These are phyloP conservation scores for Penicillium sp. DNA, from an alignment of 2,329 filamentous ascomycete genomes.

Conservation along the genomic window DNA sequence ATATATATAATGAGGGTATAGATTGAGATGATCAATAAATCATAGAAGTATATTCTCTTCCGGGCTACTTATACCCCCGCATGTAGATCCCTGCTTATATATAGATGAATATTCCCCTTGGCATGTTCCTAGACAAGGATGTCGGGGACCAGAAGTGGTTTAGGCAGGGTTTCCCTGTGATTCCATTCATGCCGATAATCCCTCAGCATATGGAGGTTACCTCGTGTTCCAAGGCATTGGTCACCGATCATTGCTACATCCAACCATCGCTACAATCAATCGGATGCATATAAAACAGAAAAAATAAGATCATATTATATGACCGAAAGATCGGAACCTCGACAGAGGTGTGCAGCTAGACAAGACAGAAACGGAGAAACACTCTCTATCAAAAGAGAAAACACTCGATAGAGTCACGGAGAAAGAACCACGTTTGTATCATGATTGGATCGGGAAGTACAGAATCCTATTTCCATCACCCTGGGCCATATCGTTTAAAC, in stretches of 20 bases:
- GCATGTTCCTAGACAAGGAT: neutral
- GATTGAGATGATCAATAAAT: neutral
- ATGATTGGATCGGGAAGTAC: constrained; percentile 30
- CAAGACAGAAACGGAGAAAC: constrained; percentile 2
- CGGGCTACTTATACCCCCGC: constrained; percentile 1
- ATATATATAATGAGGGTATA: neutral
- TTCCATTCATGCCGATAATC: neutral
- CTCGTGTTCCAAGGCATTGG: neutral
- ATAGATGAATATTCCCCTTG: neutral
- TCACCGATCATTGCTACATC: too few relatives aligned
- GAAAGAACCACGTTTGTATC: constrained; percentile 30
- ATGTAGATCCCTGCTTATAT: neutral
- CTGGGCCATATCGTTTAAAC: constrained; percentile 29
- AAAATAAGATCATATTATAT: constrained; percentile 9
- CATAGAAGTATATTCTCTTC: neutral
- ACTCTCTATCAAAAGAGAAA: constrained; percentile 4
- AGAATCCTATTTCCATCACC: constrained; percentile 25
- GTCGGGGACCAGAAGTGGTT: constrained; percentile 4
- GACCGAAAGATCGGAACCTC: neutral
- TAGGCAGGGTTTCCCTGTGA: neutral
- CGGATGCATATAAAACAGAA: neutral
- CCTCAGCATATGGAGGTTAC: neutral
- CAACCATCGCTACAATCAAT: neutral
- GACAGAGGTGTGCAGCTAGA: neutral
- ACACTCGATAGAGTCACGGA: constrained; percentile 15